Conservation (phyloP, 257 asterid species). For the Thymus mandschuricus region DNA sequence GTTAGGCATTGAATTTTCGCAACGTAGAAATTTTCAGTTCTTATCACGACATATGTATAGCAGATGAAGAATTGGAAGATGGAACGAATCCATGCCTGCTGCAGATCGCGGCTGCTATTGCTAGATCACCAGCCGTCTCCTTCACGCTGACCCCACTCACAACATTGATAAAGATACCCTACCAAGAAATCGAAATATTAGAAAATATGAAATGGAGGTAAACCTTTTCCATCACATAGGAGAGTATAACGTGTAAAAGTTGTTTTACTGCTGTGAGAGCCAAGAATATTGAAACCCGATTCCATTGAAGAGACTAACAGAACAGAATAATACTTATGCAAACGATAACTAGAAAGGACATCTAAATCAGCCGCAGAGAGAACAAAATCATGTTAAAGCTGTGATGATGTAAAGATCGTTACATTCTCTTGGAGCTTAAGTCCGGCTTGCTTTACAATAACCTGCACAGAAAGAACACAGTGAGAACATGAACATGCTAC, state of each 20-base stretch:
- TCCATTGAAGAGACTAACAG: background rate
- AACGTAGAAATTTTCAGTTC: background rate
- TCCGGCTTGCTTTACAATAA: conserved; percentile 91
- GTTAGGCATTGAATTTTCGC: background rate
- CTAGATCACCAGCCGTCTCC: conserved; percentile 95
- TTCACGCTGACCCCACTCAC: conserved; percentile 66
- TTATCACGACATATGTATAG: conserved; percentile 2
- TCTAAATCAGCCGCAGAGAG: conserved; percentile 21
- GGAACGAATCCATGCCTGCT: conserved; percentile 67
- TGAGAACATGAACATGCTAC: conserved; percentile 27
- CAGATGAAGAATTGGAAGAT: background rate
- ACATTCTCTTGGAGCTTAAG: conserved; percentile 92
- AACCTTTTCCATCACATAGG: conserved; percentile 9
- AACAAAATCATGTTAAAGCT: conserved; percentile 26
- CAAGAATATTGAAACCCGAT: background rate
- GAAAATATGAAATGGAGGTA: conserved; percentile 17
- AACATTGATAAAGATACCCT: conserved; percentile 85
- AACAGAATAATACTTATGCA: background rate
- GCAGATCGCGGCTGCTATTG: conserved; percentile 96
- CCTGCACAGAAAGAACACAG: conserved; percentile 51
- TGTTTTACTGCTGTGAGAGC: background rate
- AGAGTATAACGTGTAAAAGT: background rate
- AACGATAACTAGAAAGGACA: conserved; percentile 15
- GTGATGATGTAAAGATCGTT: conserved; percentile 32
- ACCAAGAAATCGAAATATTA: conserved; percentile 28